phyloP scores from a whole-genome alignment of 257 asterid species.

The Linderniella brevidens region DNA sequence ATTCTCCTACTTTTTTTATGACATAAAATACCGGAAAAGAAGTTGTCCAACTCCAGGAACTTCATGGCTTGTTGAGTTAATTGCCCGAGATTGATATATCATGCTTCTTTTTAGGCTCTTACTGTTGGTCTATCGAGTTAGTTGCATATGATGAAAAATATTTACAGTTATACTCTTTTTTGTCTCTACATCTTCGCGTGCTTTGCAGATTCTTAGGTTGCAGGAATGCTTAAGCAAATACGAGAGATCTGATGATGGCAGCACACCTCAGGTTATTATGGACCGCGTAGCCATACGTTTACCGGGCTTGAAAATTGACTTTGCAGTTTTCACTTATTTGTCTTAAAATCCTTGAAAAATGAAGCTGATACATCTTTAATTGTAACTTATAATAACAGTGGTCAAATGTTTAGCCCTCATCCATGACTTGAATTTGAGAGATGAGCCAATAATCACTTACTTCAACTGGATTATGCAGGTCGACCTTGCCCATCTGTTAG shows the following conservation, averaged over 20 bases:
- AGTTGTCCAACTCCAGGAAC: not conserved
- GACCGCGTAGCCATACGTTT: slow-evolving; percentile 10
- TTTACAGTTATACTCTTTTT: too few relatives aligned
- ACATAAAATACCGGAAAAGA: not conserved
- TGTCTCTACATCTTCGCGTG: slow-evolving; percentile 6
- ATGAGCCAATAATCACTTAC: slow-evolving; percentile 5
- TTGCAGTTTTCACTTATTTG: too few relatives aligned
- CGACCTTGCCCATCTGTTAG: slow-evolving; percentile 88
- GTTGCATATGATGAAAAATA: too few relatives aligned
- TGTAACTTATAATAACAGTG: not conserved
- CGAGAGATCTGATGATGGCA: slow-evolving; percentile 77
- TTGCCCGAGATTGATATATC: too few relatives aligned
- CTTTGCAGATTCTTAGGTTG: slow-evolving; percentile 71
- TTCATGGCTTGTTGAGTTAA: not conserved
- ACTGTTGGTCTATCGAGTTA: too few relatives aligned
- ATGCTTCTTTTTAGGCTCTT: too few relatives aligned
- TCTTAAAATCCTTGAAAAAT: too few relatives aligned
- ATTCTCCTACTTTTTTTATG: slow-evolving; percentile 6
- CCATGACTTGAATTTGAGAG: slow-evolving; percentile 4
- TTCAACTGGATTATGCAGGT: slow-evolving; percentile 38
- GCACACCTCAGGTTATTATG: slow-evolving; percentile 76
- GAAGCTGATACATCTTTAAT: not conserved
- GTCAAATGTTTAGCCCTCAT: not conserved
- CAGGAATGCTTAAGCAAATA: slow-evolving; percentile 89
- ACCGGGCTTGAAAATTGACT: not conserved